Evolutionary conservation across 805 yeast genomes (phyloP), one percentile per base, ranked within the genome.

Genomic region (Cyberlindnera americana): DNA sequence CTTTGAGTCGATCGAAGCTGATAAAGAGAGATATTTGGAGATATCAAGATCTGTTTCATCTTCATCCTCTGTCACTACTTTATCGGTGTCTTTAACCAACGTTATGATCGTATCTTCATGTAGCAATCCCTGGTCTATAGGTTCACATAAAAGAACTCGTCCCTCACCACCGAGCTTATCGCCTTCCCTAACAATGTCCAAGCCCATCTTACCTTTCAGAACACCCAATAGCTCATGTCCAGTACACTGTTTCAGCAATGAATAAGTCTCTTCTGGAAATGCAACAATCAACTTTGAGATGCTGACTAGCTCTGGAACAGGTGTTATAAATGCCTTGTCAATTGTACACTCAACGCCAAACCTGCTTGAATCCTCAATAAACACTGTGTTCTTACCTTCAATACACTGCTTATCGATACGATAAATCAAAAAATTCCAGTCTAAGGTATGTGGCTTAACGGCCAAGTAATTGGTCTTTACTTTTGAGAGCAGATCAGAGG

Each of bases 101-200:
- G 79, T 71, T 3, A 86, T 61, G n/a, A 65, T 65, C 0, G 91
- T 79, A 2, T 60, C 57, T 2, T 47, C 40, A 16, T 62, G 57
- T 1, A 83, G 51, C 6, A 57, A 48, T 1, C 95, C 95, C 55
- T 85, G 95, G 29, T 73, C 76, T 3, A 77, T 69, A 0, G 95
- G 95, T 49, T 85, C 95, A 56, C 88, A 77, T 18, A 80, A 69
- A 4, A 74, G 50, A 3, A 86, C 70, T 6, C 53, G 52, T 16
- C 83, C 83, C 21, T 23, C 24, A 13, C 40, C 33, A 21, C 25
- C 48, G 33, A 37, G 34, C 12, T 14, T 21, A 31, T 51, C 53
- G 17, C 55, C 54, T 29, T 50, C 54, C 29, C 49, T 48, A 4
- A 51, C 33, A 4, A 50, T 16, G 9, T 41, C 40, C 19, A 46